phyloP scores from a whole-genome alignment of 1,139 yeast genomes.

The Debaryomyces singareniensis region DNA sequence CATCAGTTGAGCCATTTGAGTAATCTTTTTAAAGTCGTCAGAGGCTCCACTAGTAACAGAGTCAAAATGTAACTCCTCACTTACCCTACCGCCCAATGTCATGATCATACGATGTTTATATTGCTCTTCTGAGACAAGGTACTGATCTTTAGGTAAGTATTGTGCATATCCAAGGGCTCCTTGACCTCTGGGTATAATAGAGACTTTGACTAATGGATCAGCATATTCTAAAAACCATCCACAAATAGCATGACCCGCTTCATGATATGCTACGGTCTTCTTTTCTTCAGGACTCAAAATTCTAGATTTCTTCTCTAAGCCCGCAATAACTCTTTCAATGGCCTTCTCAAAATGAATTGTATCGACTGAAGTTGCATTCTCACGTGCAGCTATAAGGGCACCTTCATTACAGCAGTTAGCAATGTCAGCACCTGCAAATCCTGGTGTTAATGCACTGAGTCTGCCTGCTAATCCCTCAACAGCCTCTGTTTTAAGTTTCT shows the following conservation, averaged over 20 bases:
- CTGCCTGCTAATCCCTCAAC: slow-evolving; percentile 61
- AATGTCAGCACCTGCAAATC: slow-evolving; percentile 82
- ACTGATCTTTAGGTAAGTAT: slow-evolving; percentile 73
- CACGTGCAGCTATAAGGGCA: slow-evolving; percentile 74
- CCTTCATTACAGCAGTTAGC: slow-evolving; percentile 83
- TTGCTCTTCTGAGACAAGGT: slow-evolving; percentile 59
- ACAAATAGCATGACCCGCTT: slow-evolving; percentile 79
- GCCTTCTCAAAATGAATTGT: slow-evolving; percentile 69
- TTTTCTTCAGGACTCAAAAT: slow-evolving; percentile 66
- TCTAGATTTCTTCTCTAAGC: slow-evolving; percentile 67
- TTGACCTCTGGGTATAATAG: slow-evolving; percentile 80
- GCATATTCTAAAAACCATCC: slow-evolving; percentile 71
- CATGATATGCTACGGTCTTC: slow-evolving; percentile 73
- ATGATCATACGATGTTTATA: slow-evolving; percentile 69
- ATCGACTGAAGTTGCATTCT: slow-evolving; percentile 49
- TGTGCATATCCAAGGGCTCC: slow-evolving; percentile 84
- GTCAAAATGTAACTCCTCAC: slow-evolving; percentile 69
- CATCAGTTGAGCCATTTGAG: slow-evolving; percentile 74
- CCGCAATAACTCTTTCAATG: slow-evolving; percentile 77
- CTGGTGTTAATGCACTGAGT: slow-evolving; percentile 75
- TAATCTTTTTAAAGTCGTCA: slow-evolving; percentile 75
- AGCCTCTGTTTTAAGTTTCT: slow-evolving; percentile 40
- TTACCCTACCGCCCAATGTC: slow-evolving; percentile 77
- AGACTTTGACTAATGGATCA: slow-evolving; percentile 71
- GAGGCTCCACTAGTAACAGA: slow-evolving; percentile 81